Base-by-base conservation (phyloP, 1,284 basidiomycete genomes). In the Bondarzewia mesenterica region DNA sequence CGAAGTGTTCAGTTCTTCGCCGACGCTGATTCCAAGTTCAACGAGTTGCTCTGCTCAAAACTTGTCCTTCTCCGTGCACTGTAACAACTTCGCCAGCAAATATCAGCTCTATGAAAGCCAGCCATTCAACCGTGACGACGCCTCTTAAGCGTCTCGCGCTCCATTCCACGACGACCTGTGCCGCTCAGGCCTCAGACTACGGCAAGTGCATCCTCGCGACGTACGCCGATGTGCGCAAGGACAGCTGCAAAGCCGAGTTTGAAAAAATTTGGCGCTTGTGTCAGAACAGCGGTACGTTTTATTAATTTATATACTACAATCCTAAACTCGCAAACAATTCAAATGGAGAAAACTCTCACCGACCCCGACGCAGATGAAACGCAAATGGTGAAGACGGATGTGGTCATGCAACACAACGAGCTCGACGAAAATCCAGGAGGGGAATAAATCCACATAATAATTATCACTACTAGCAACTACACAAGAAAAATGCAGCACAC, bases 191-290 rank as follows among this genome's bases (percentile, higher is more conserved):
- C 25, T 69, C 77, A 7, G 68, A 63, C 10, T 93, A 93, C 59
- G 90, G 89, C 21, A 82, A 82, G 62, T 93, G 90, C 60, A 80
- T 93, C 22, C 65, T 83, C 16, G 75, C 77, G 3, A 78, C 76
- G 3, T 90, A 91, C 64, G 81, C 78, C 18, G 89, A 93, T 57
- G 79, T 89, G 12, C 76, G 70, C 53, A 83, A 83, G 63, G 85
- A 89, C 58, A 74, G 77, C 49, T 93, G 90, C 67, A 78, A 80
- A 50, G 74, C 77, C 12, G 88, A 93, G 63, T 93, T 92, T 54
- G 72, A 72, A 5, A n/a, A 75, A 75, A 54, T 93, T 93, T 60
- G 82, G 80, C 29, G 66, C 74, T 41, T 93, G 89, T 62, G 62
- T 92, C 40, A 78, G 80, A 42, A 71, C 78, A 56, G 79, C 81